Conservation (phyloP, 2,329 filamentous ascomycete species). For the Stagonosporopsis tanaceti region DNA sequence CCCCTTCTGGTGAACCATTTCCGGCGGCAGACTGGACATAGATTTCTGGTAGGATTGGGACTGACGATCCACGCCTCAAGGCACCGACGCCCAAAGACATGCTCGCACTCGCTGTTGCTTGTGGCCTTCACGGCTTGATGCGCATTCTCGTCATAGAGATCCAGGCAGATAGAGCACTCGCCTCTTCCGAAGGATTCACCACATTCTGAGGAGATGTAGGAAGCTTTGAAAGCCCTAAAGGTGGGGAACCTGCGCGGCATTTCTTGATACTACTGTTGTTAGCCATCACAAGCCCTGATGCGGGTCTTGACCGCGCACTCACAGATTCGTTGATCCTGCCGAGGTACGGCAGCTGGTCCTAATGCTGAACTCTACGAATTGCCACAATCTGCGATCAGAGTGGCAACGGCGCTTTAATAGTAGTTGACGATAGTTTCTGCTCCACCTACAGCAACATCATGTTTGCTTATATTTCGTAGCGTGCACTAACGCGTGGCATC, state of each 20-base stretch:
- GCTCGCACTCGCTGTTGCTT: conserved; percentile 15
- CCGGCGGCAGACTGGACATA: conserved; percentile 20
- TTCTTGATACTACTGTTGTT: not conserved
- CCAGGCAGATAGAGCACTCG: conserved; percentile 13
- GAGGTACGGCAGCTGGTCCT: no score
- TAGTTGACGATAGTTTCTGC: not conserved
- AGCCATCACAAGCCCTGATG: no score
- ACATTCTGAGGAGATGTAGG: not conserved
- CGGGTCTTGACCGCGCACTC: no score
- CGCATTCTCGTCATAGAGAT: not conserved
- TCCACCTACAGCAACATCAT: not conserved
- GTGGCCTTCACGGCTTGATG: conserved; percentile 5
- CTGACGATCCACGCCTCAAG: conserved; percentile 17
- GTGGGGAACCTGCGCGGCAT: conserved; percentile 7
- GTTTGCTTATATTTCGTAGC: not conserved
- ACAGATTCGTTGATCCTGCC: no score
- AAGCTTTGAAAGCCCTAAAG: conserved; percentile 1
- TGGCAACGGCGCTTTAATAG: not conserved
- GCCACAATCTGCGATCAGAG: not conserved
- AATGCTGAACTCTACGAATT: not conserved
- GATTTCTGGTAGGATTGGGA: conserved; percentile 10
- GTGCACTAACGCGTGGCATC: not conserved
- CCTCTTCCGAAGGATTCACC: not conserved
- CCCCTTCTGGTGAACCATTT: conserved; percentile 16
- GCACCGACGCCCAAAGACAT: conserved; percentile 22